Evolutionary conservation across 257 asterid genomes (phyloP).

Genomic region (Thymus mandschuricus): DNA sequence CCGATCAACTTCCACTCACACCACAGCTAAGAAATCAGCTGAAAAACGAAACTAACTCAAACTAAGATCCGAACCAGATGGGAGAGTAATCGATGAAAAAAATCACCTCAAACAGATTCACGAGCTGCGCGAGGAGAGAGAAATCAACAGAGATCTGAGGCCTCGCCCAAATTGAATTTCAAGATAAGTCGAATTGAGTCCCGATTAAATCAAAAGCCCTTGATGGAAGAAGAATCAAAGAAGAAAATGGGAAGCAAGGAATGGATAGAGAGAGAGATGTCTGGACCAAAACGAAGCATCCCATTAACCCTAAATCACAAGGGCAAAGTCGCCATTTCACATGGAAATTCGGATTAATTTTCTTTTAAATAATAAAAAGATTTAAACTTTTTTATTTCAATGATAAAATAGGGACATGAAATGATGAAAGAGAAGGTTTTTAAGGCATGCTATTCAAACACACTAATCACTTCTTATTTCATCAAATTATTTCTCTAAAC

Average conservation of each 20-base stretch:
- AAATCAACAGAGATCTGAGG: conserved; percentile 21
- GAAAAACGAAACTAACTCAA: conserved; percentile 3
- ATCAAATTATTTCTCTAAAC: background rate
- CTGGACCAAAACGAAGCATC: background rate
- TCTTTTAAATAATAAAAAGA: too few species aligned
- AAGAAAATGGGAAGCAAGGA: conserved; percentile 10
- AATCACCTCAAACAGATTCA: conserved; percentile 30
- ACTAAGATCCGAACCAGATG: conserved; percentile 25
- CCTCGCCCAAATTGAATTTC: background rate
- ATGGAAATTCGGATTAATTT: background rate
- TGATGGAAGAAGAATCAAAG: conserved; percentile 18
- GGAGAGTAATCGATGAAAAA: background rate
- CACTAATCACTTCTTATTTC: background rate
- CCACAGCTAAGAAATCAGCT: conserved; percentile 18
- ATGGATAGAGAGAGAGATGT: conserved; percentile 15
- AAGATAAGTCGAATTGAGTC: conserved; percentile 20
- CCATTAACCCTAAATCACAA: conserved; percentile 37
- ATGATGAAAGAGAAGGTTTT: conserved; percentile 18
- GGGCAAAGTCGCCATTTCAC: conserved; percentile 29
- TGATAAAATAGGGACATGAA: conserved; percentile 6
- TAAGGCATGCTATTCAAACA: background rate
- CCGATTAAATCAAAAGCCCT: conserved; percentile 6
- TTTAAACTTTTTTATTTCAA: background rate
- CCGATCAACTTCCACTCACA: background rate
- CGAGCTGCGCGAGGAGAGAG: conserved; percentile 1